Conservation (phyloP, 345 rosid genomes). For the Melaleuca quinquenervia region DNA sequence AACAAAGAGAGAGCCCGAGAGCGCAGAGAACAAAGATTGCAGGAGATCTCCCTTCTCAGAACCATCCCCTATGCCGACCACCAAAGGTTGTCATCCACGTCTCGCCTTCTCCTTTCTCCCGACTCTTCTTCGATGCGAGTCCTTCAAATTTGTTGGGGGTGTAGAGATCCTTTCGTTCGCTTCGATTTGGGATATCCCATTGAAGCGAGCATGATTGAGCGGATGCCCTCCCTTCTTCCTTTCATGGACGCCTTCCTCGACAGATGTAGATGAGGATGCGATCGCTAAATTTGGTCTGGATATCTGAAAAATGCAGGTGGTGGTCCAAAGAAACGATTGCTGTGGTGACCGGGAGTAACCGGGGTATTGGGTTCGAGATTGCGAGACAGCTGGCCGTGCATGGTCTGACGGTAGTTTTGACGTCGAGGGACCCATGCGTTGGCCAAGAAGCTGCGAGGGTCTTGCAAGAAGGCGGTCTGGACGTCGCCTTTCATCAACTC, state of each 20-base stretch:
- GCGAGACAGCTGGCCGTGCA: constrained; percentile 82
- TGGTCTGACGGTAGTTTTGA: constrained; percentile 64
- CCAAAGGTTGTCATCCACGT: constrained; percentile 41
- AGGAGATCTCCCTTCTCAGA: constrained; percentile 75
- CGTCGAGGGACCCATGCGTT: constrained; percentile 62
- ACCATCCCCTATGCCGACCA: constrained; percentile 92
- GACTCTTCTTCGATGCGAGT: not conserved
- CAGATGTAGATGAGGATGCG: not conserved
- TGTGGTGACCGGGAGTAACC: constrained; percentile 82
- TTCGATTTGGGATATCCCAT: not conserved
- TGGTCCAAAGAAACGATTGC: constrained; percentile 85
- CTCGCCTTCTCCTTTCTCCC: not conserved
- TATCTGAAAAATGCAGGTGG: constrained; percentile 42
- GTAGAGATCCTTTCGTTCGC: not conserved
- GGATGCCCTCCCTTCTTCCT: not conserved
- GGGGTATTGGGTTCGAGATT: constrained; percentile 94
- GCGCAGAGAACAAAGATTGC: constrained; percentile 69
- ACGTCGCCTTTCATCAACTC: constrained; percentile 71
- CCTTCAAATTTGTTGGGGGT: not conserved
- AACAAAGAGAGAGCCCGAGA: constrained; percentile 51
- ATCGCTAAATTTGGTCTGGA: not conserved
- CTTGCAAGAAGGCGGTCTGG: constrained; percentile 72
- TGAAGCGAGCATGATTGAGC: not conserved
- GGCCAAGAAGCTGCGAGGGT: constrained; percentile 80
- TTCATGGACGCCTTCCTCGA: not conserved